Base-by-base conservation (phyloP, 2,329 filamentous ascomycete species). In the Hypoxylon sp. region DNA sequence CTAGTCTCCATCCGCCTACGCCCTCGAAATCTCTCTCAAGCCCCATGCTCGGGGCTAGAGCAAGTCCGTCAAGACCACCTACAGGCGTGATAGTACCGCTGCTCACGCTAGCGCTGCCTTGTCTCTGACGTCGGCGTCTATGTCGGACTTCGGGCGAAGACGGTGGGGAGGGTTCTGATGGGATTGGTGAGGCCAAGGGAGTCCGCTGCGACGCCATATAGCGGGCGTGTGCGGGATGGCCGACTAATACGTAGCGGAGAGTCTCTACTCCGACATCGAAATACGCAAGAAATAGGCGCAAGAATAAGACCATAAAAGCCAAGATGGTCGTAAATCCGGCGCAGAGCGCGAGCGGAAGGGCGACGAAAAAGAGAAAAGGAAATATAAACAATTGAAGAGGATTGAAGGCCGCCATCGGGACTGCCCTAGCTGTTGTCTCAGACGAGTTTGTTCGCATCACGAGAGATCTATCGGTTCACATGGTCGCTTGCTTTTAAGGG, bases 291-390 rank as follows among this genome's bases (percentile, higher is more conserved):
- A 86, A 81, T 25, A 90, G 85, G 25, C 90, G 85, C 69, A 90
- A 79, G 74, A 88, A 84, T 54, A 92, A 85, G 37, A 91, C 82
- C 40, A 86, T 82, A 70, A 90, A 87, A 42, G 90, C 89, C 53
- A 91, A 72, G 3, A 84, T 85, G 61, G 90, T 89, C 33, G 90
- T 92, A 70, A 91, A 80, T 69, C 85, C 86, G 58, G 90, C 90
- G 61, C 89, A 86, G 55, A 91, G 76, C 72, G 88, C 84, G 59
- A 92, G 83, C 7, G 90, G 90, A 11, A 91, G 80, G 22, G 89
- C 89, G 74, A 90, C 82, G 70, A 91, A 70, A 74, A 88, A 84
- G 71, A 92, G 81, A 74, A 91, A 84, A n/a, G 89, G 89, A 57
- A 91, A 82, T 58, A 89, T 81, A 54, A 91, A 78, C 71, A 83